phyloP scores from a whole-genome alignment of 1,284 basidiomycete species.

The Apiotrichum mycotoxinovorans region DNA sequence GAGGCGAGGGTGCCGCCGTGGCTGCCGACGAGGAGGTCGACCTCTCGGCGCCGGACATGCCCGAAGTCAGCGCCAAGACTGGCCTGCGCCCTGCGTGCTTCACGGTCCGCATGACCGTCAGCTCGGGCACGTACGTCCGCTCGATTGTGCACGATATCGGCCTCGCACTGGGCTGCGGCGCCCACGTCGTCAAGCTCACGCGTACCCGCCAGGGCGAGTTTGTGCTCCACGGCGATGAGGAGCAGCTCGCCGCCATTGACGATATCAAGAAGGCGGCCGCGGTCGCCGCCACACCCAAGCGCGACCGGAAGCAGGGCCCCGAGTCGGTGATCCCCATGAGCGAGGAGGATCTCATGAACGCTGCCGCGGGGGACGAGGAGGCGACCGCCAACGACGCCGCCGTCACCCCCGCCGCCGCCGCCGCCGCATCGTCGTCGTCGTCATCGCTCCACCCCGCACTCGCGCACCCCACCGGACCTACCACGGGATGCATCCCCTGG shows the following conservation, averaged over 20 bases:
- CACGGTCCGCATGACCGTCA: slow-evolving; percentile 82
- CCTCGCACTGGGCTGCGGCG: slow-evolving; percentile 73
- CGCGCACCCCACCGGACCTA: slow-evolving; percentile 7
- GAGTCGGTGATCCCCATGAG: slow-evolving; percentile 22
- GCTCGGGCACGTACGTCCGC: slow-evolving; percentile 94
- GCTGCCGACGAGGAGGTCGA: slow-evolving; percentile 35
- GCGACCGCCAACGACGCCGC: too few relatives aligned
- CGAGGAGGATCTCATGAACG: slow-evolving; percentile 36
- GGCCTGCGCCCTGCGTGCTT: slow-evolving; percentile 66
- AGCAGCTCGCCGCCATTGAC: slow-evolving; percentile 19
- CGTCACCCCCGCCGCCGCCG: slow-evolving; percentile 1
- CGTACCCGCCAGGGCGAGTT: slow-evolving; percentile 81
- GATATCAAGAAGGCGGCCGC: slow-evolving; percentile 9
- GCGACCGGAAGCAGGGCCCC: neutral
- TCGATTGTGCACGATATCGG: slow-evolving; percentile 88
- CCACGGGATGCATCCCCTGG: slow-evolving; percentile 67
- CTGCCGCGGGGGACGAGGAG: slow-evolving; percentile 24
- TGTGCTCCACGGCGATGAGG: slow-evolving; percentile 53
- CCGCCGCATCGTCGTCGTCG: neutral
- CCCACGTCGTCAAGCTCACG: slow-evolving; percentile 83
- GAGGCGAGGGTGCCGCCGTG: slow-evolving; percentile 17
- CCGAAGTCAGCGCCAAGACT: slow-evolving; percentile 49
- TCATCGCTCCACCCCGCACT: neutral
- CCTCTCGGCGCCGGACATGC: slow-evolving; percentile 33
- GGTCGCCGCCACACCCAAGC: neutral